These are phyloP conservation scores for Bothriochloa decipiens DNA, from an alignment of 176 grass and related monocot species.

Conservation along the genomic window DNA sequence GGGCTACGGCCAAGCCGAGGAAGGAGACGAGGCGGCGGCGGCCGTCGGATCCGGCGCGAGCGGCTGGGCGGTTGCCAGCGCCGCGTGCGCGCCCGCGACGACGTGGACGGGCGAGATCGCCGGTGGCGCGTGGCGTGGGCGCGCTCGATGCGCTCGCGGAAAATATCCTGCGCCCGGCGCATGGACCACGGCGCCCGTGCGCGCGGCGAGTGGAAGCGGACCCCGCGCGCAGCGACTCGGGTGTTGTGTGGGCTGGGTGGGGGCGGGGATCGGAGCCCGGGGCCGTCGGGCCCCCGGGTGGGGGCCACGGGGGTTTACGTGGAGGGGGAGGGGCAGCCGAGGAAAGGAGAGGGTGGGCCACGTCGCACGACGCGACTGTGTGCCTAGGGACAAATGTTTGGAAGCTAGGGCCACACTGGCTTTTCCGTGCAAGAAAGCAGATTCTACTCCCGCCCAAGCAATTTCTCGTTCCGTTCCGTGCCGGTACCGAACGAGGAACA, in stretches of 20 bases:
- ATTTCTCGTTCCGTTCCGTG: neutral
- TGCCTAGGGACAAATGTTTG: conserved; percentile 7
- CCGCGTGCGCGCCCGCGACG: neutral
- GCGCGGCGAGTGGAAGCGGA: neutral
- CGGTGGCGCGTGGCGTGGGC: conserved; percentile 39
- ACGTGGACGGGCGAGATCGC: conserved; percentile 49
- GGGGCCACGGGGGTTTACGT: conserved; percentile 21
- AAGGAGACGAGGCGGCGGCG: neutral
- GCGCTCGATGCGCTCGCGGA: neutral
- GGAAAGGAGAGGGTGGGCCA: conserved; percentile 8
- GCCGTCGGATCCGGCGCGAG: neutral
- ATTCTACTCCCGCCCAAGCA: neutral
- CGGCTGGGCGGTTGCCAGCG: conserved; percentile 26
- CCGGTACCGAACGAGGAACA: neutral
- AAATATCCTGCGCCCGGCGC: conserved; percentile 18
- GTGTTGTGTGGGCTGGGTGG: neutral
- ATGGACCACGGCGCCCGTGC: neutral
- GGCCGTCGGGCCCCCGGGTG: conserved; percentile 13
- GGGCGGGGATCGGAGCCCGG: accelerated
- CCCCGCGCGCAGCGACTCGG: accelerated
- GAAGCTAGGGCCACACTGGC: neutral
- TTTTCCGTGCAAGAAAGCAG: conserved; percentile 28
- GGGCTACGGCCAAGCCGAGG: neutral
- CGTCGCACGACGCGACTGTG: conserved; percentile 29
- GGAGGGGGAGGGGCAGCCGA: neutral